A percentile compares a stretch with the other conserved stretches of the same genome.
phyloP scores from a whole-genome alignment of 2,329 filamentous ascomycete species.

The Fusarium fujikuroi region DNA sequence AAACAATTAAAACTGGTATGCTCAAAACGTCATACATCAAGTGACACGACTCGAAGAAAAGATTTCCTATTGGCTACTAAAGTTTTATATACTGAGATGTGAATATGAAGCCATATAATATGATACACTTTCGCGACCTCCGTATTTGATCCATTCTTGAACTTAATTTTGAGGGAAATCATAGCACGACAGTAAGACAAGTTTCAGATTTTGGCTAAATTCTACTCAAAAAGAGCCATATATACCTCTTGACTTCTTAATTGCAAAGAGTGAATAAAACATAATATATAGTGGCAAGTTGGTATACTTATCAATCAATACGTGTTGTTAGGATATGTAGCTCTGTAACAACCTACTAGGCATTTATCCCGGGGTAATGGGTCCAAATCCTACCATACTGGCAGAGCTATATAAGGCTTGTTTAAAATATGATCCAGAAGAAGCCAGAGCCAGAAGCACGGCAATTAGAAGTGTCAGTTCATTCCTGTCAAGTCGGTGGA shows the following conservation, averaged over 20 bases:
- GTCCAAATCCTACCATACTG: not conserved
- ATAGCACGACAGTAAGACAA: no score
- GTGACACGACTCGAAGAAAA: no score
- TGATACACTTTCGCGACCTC: no score
- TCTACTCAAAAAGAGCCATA: not conserved
- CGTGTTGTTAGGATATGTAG: not conserved
- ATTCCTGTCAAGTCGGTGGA: not conserved
- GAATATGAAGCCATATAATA: no score
- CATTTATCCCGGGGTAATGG: not conserved
- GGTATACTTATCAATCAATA: not conserved
- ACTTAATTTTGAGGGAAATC: no score
- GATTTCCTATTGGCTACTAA: no score
- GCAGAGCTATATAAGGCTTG: not conserved
- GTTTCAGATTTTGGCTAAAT: no score
- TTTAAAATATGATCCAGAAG: rapidly evolving
- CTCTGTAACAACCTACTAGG: not conserved
- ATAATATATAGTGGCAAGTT: no score
- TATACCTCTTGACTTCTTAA: rapidly evolving
- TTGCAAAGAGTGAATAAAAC: rapidly evolving
- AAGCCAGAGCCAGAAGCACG: not conserved
- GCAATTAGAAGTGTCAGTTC: not conserved
- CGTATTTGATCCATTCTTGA: no score
- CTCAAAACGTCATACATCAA: no score
- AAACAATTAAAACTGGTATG: no score
- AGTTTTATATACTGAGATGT: no score